phyloP scores from a whole-genome alignment of 2,329 filamentous ascomycete species.

The Penicillium expansum region DNA sequence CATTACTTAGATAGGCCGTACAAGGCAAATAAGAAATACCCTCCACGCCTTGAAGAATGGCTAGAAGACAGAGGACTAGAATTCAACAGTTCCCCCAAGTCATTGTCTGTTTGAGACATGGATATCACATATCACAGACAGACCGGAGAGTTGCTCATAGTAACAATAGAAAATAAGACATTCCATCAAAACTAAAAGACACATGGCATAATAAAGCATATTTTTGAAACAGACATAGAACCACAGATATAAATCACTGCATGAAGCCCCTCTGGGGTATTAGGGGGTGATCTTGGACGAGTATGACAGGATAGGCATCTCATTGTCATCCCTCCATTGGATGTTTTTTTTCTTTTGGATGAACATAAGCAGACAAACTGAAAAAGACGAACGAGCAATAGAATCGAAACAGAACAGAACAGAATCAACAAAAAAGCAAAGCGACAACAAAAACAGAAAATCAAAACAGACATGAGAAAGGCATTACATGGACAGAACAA shows the following conservation, averaged over 20 bases:
- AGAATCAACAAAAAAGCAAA: background rate
- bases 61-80: background rate
- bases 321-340: too few species aligned
- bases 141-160: background rate
- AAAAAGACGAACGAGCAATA: background rate
- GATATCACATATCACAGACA: background rate
- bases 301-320: background rate
- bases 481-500: background rate
- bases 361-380: background rate
- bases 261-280: background rate
- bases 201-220: background rate
- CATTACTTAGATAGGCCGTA: background rate
- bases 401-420: background rate
- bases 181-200: background rate
- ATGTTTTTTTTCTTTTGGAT: background rate
- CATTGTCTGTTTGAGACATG: background rate
- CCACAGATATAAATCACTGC: background rate
- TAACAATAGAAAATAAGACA: background rate
- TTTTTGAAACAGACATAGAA: background rate
- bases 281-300: background rate
- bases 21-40: background rate
- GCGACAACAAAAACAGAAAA: background rate
- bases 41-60: background rate
- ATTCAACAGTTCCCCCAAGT: background rate
- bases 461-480: background rate